Conservation (phyloP, 2,329 filamentous ascomycete genomes). For the Sphaerulina musiva region DNA sequence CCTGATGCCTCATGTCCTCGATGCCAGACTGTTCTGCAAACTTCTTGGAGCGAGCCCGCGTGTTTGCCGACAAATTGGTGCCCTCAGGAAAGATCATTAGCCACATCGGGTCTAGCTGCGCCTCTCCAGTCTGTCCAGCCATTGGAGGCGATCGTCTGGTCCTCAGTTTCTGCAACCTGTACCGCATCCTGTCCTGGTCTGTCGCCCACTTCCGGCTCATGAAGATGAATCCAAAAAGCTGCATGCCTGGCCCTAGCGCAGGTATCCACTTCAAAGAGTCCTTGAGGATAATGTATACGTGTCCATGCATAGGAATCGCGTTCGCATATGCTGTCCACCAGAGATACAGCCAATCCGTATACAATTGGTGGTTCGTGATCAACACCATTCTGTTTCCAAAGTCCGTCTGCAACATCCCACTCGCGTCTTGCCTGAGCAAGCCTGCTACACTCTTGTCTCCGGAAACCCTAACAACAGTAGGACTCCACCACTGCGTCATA, state of each 20-base stretch:
- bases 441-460: slow-evolving; percentile 72
- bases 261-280: slow-evolving; percentile 79
- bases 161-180: slow-evolving; percentile 68
- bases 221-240: slow-evolving; percentile 84
- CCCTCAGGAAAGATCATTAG: slow-evolving; percentile 81
- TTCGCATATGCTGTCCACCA: slow-evolving; percentile 85
- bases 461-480: slow-evolving; percentile 71
- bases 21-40: slow-evolving; percentile 72
- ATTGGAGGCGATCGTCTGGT: slow-evolving; percentile 36
- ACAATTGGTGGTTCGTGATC: slow-evolving; percentile 73
- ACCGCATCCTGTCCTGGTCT: slow-evolving; percentile 66
- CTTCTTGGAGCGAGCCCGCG: slow-evolving; percentile 58
- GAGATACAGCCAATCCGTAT: slow-evolving; percentile 83
- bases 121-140: slow-evolving; percentile 28
- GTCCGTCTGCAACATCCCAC: slow-evolving; percentile 65
- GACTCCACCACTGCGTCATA: slow-evolving; percentile 79
- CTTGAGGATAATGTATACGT: slow-evolving; percentile 85
- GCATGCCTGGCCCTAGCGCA: slow-evolving; percentile 75
- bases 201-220: slow-evolving; percentile 84
- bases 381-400: slow-evolving; percentile 77
- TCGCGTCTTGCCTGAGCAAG: slow-evolving; percentile 60
- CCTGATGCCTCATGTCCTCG: slow-evolving; percentile 61
- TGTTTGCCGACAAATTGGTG: slow-evolving; percentile 73
- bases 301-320: slow-evolving; percentile 61
- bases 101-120: slow-evolving; percentile 65